Evolutionary conservation across 148 eudicot genomes (phyloP).

Genomic region (Rhododendron vialii): DNA sequence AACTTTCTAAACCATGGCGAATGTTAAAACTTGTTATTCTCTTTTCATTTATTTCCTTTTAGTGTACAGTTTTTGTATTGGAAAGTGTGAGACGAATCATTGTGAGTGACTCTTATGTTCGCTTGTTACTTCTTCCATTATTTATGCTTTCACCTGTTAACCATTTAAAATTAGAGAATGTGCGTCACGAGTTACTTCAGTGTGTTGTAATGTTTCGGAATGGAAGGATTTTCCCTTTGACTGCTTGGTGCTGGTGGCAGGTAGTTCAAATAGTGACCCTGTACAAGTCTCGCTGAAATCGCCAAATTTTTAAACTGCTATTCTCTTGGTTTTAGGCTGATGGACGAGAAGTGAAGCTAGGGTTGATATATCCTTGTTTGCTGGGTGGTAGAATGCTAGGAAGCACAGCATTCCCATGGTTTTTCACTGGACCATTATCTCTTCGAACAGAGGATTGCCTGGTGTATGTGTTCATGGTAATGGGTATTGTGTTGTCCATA

Average conservation of each 20-base stretch:
- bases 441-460: conserved; percentile 76
- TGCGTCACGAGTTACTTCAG: neutral
- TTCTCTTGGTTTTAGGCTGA: conserved; percentile 60
- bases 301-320: neutral
- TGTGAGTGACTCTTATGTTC: neutral
- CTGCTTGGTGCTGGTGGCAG: neutral
- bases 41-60: neutral
- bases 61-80: neutral
- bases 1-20: neutral
- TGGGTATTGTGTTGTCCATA: conserved; percentile 57
- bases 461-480: conserved; percentile 41
- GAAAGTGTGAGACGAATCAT: neutral
- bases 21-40: neutral
- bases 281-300: neutral
- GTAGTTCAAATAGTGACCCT: neutral
- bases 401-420: conserved; percentile 85
- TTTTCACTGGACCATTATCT: conserved; percentile 47
- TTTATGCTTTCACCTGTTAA: neutral
- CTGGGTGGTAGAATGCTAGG: conserved; percentile 95
- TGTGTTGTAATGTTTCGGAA: neutral
- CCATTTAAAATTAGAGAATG: neutral
- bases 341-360: conserved; percentile 82
- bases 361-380: conserved; percentile 86
- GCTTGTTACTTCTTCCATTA: neutral
- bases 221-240: neutral